Base-by-base conservation (phyloP, 768 basidiomycete species). In the Lanmaoa pseudosensibilis region DNA sequence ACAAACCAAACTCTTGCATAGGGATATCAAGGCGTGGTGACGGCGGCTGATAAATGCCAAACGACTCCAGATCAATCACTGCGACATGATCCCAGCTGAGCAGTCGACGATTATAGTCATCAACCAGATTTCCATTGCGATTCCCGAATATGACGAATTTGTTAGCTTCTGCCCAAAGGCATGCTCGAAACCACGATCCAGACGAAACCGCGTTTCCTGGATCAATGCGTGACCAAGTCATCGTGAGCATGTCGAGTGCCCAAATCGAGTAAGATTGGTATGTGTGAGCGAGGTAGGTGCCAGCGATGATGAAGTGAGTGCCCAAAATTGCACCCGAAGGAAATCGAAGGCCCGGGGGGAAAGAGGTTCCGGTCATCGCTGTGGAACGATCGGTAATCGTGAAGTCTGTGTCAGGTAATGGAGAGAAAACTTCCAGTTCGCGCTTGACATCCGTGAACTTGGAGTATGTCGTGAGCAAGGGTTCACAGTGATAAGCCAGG, bases 211-310 rank as follows among this genome's bases (percentile, higher is more conserved):
- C 87, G 63, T 87, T 88, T 15, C 93, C 94, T 0, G 92, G 87
- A 67, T 95, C 94, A 33, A 95, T 88, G 38, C 91, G 86, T 39
- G 88, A 83, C 93, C 94, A 94, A 30, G 82, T 81, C 85, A 93
- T 89, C 55, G 79, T 81, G 47, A 81, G 73, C 25, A 98, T 80
- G 69, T 99, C 90, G 44, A 99, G 84, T 1, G 92, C 90, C 95
- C 95, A 99, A 55, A 98, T 90, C 11, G 94, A 94, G 72, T 94
- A 99, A 27, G 92, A 92, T 66, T 96, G 94, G 63, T 91, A 92
- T 40, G 89, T 88, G 66, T 94, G 91, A 1, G 95, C 93, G 55
- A 99, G 87, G 68, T 97, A 97, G 19, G 94, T 96, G 32, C 96
- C 96, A 10, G 93, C 94, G 50, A 98, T 87, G 71, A 99, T 89